These are phyloP conservation scores for Mycena crocata DNA, from an alignment of 768 basidiomycete species.

Conservation along the genomic window DNA sequence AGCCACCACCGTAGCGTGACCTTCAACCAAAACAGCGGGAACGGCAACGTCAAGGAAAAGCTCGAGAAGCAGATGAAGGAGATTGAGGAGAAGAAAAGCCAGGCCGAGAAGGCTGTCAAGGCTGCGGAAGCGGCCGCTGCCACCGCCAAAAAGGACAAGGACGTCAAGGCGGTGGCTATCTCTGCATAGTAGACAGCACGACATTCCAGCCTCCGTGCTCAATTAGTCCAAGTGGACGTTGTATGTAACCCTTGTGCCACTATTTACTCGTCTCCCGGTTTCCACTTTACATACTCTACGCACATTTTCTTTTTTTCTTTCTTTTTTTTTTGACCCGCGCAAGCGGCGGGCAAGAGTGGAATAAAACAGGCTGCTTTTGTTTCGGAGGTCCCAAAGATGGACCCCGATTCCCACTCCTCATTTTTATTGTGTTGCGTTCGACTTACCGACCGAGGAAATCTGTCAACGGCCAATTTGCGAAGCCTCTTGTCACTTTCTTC, in stretches of 20 bases:
- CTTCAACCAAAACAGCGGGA: conserved; percentile 65
- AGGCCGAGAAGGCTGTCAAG: conserved; percentile 74
- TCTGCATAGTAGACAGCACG: conserved; percentile 43
- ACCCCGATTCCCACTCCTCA: conserved; percentile 23
- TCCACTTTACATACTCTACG: too few relatives aligned
- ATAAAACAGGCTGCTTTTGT: conserved; percentile 27
- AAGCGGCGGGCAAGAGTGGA: conserved; percentile 22
- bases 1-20: conserved; percentile 76
- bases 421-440: neutral
- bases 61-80: conserved; percentile 68
- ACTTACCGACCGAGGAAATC: too few relatives aligned
- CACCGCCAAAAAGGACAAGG: conserved; percentile 68
- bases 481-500: too few relatives aligned
- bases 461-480: too few relatives aligned
- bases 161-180: conserved; percentile 61
- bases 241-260: conserved; percentile 30
- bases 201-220: neutral
- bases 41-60: conserved; percentile 57
- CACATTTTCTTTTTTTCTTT: conserved; percentile 8
- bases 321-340: conserved; percentile 29
- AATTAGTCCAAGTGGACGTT: conserved; percentile 5
- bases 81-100: conserved; percentile 71
- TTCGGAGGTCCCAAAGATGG: conserved; percentile 28
- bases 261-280: conserved; percentile 25
- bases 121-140: conserved; percentile 65